phyloP scores from a whole-genome alignment of 2,329 filamentous ascomycete species.

The Fusarium pseudoanthophilum region DNA sequence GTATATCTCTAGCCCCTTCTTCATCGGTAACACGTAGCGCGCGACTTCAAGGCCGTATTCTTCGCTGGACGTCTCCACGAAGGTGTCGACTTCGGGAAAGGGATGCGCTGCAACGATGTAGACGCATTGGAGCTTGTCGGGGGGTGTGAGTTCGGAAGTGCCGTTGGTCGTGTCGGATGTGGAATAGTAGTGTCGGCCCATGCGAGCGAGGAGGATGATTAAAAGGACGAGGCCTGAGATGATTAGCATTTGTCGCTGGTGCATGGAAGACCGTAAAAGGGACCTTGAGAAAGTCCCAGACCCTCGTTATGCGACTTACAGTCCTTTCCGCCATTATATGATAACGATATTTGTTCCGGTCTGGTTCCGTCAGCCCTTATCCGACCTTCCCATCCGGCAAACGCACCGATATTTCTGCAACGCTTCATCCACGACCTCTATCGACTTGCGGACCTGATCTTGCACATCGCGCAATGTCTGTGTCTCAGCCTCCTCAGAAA shows the following conservation, averaged over 20 bases:
- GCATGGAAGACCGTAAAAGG: rapidly evolving
- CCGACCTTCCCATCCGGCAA: neutral
- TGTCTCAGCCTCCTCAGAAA: slow-evolving; percentile 67
- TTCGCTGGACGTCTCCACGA: slow-evolving; percentile 74
- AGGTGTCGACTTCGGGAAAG: slow-evolving; percentile 86
- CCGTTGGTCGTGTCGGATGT: slow-evolving; percentile 36
- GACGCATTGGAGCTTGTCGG: slow-evolving; percentile 74
- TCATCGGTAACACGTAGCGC: slow-evolving; percentile 83
- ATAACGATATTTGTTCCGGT: slow-evolving; percentile 82
- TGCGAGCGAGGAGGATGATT: slow-evolving; percentile 80
- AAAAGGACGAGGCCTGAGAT: slow-evolving; percentile 78
- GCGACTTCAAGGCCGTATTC: slow-evolving; percentile 80
- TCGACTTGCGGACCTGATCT: slow-evolving; percentile 75
- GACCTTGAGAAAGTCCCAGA: too few relatives aligned
- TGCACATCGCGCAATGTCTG: slow-evolving; percentile 73
- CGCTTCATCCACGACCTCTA: slow-evolving; percentile 79
- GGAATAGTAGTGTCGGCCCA: slow-evolving; percentile 54
- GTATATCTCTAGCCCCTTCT: slow-evolving; percentile 81
- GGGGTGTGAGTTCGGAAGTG: slow-evolving; percentile 45
- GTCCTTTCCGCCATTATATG: slow-evolving; percentile 98
- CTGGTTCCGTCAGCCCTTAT: slow-evolving; percentile 55
- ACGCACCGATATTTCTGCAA: slow-evolving; percentile 77
- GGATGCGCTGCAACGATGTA: slow-evolving; percentile 89
- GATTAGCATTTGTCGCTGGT: neutral
- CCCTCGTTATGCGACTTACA: slow-evolving; percentile 51